Conservation (phyloP, 139 green algal genomes). For the Picochlorum sp. region DNA sequence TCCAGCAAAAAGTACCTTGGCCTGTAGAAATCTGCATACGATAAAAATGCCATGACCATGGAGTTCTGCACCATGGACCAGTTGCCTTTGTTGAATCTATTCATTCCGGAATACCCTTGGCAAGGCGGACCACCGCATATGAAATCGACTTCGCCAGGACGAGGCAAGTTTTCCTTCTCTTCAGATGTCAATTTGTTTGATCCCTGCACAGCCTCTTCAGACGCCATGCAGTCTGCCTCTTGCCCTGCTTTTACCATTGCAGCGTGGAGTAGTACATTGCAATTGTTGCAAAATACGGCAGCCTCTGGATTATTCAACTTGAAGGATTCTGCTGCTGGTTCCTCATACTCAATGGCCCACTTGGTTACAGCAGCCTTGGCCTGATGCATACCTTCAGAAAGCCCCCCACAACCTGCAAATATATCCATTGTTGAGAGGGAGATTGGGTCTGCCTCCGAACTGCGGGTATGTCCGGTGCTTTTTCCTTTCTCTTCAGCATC, state of each 20-base stretch:
- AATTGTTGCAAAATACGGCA: slow-evolving; percentile 75
- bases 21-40: slow-evolving; percentile 86
- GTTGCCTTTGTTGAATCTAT: slow-evolving; percentile 95
- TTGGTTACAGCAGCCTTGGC: slow-evolving; percentile 58
- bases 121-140: slow-evolving; percentile 90
- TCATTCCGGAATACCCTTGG: slow-evolving; percentile 98
- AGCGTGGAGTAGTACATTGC: slow-evolving; percentile 81
- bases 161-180: slow-evolving; percentile 46
- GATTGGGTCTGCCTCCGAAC: slow-evolving; percentile 20
- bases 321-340: slow-evolving; percentile 79
- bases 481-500: slow-evolving; percentile 9
- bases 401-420: slow-evolving; percentile 91
- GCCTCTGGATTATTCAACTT: slow-evolving; percentile 73
- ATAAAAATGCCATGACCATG: slow-evolving; percentile 94
- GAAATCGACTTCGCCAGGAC: slow-evolving; percentile 86
- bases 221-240: slow-evolving; percentile 47
- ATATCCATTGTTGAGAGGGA: slow-evolving; percentile 84
- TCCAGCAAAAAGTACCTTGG: slow-evolving; percentile 93
- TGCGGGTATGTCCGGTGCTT: neutral
- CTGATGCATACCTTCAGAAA: slow-evolving; percentile 91
- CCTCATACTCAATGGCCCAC: slow-evolving; percentile 96
- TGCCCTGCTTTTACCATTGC: slow-evolving; percentile 73
- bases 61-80: slow-evolving; percentile 94
- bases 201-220: slow-evolving; percentile 27
- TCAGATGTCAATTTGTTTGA: slow-evolving; percentile 25